These are phyloP conservation scores for Hemisphaericaspora xylanilytica DNA, from an alignment of 1,139 yeast species.

Conservation along the genomic window DNA sequence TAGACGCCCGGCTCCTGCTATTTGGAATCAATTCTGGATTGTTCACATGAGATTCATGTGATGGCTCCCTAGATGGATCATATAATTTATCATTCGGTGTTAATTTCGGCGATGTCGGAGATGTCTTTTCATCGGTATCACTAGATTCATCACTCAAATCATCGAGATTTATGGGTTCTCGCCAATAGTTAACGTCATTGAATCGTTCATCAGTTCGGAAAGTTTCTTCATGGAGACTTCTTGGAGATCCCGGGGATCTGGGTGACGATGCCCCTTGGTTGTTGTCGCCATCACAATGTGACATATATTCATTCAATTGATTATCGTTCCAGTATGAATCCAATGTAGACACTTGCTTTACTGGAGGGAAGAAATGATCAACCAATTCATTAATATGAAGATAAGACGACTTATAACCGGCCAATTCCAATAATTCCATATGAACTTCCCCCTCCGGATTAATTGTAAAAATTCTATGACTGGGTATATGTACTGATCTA, in stretches of 20 bases:
- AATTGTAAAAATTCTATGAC: conserved; percentile 92
- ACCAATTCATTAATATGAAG: conserved; percentile 90
- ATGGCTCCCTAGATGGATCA: not conserved
- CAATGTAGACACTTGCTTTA: conserved; percentile 38
- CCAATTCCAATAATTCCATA: conserved; percentile 91
- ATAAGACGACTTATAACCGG: conserved; percentile 88
- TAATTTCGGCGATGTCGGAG: conserved; percentile 6
- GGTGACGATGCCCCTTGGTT: conserved; percentile 13
- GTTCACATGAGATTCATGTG: not conserved
- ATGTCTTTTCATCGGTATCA: not conserved
- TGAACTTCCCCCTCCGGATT: conserved; percentile 97
- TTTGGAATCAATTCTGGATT: conserved; percentile 11
- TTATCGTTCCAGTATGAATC: conserved; percentile 39
- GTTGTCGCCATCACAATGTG: conserved; percentile 6
- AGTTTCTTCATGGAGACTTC: conserved; percentile 20
- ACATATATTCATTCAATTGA: conserved; percentile 37
- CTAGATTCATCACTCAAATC: conserved; percentile 48
- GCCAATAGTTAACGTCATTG: conserved; percentile 91
- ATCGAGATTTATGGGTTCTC: conserved; percentile 71
- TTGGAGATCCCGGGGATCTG: conserved; percentile 23
- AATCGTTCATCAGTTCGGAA: conserved; percentile 54
- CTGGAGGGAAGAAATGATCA: conserved; percentile 97
- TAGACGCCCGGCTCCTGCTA: conserved; percentile 9
- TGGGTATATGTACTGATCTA: conserved; percentile 90
- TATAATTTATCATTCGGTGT: not conserved